phyloP scores from a whole-genome alignment of 345 rosid species.

The Adansonia digitata region DNA sequence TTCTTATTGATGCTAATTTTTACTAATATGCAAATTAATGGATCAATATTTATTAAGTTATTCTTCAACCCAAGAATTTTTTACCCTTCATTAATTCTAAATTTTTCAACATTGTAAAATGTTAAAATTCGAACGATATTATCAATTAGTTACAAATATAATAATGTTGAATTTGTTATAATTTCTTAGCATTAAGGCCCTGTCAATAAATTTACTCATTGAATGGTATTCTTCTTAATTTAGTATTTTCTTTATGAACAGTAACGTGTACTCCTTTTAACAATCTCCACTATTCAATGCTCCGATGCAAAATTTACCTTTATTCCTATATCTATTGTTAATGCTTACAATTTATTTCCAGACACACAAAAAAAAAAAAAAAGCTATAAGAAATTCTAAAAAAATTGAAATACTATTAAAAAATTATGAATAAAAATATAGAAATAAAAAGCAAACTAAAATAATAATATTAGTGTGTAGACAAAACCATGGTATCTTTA shows the following conservation, averaged over 20 bases:
- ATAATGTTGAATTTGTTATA: background rate
- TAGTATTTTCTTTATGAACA: background rate
- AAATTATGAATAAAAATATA: background rate
- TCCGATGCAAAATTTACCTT: background rate
- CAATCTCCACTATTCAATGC: background rate
- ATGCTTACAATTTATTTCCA: background rate
- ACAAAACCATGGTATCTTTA: background rate
- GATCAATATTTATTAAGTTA: background rate
- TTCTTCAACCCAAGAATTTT: background rate
- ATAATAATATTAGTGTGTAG: background rate
- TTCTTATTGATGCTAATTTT: background rate
- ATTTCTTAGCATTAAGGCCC: background rate
- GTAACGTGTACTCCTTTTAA: background rate
- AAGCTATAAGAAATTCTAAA: background rate
- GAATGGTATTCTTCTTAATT: background rate
- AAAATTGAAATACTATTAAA: background rate
- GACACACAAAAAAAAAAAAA: background rate
- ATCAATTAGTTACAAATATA: background rate
- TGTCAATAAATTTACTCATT: background rate
- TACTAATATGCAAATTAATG: background rate
- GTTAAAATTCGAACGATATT: background rate
- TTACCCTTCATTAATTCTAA: background rate
- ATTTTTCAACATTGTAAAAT: background rate
- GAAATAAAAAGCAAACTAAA: background rate
- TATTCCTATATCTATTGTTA: background rate